A percentile compares a stretch with the other conserved stretches of the same genome.
These are phyloP conservation scores for Schizosaccharomyces lindneri DNA, from an alignment of 805 yeast genomes.

Conservation along the genomic window DNA sequence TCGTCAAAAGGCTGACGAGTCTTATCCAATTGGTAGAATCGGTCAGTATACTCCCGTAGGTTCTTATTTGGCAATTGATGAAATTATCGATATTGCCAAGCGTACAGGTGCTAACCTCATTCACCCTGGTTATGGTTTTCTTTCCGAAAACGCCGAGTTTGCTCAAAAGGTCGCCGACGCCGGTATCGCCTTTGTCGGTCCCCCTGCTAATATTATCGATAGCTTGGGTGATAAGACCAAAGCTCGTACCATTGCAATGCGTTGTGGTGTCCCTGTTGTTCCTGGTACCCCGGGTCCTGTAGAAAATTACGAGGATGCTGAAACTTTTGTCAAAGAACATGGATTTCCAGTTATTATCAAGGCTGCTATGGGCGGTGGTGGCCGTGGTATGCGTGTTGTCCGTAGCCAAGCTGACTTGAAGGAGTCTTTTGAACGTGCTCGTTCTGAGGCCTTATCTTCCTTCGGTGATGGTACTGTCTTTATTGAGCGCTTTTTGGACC, in stretches of 20 bases:
- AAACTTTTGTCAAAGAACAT: constrained; percentile 49
- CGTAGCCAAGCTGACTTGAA: constrained; percentile 80
- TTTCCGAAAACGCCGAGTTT: constrained; percentile 77
- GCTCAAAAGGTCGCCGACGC: constrained; percentile 74
- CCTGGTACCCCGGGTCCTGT: constrained; percentile 98
- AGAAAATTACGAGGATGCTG: constrained; percentile 52
- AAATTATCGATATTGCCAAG: constrained; percentile 66
- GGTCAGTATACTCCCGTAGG: constrained; percentile 88
- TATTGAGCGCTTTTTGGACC: constrained; percentile 82
- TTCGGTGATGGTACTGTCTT: constrained; percentile 97
- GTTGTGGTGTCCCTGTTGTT: constrained; percentile 69
- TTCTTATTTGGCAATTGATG: constrained; percentile 88
- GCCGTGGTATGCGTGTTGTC: constrained; percentile 98
- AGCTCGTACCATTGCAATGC: constrained; percentile 68
- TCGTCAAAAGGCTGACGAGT: constrained; percentile 34
- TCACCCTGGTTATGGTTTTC: constrained; percentile 82
- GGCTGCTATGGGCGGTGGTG: constrained; percentile 99
- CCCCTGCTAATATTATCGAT: constrained; percentile 66
- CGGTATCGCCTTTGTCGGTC: constrained; percentile 93
- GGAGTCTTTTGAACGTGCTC: constrained; percentile 83
- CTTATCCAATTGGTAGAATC: constrained; percentile 62
- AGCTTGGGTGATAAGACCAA: constrained; percentile 91
- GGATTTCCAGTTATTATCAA: constrained; percentile 94
- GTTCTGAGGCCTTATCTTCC: constrained; percentile 82
- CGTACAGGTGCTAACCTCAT: constrained; percentile 60